These are phyloP conservation scores for Suaeda aralocaspica DNA, from an alignment of 148 eudicot species.

Conservation along the genomic window DNA sequence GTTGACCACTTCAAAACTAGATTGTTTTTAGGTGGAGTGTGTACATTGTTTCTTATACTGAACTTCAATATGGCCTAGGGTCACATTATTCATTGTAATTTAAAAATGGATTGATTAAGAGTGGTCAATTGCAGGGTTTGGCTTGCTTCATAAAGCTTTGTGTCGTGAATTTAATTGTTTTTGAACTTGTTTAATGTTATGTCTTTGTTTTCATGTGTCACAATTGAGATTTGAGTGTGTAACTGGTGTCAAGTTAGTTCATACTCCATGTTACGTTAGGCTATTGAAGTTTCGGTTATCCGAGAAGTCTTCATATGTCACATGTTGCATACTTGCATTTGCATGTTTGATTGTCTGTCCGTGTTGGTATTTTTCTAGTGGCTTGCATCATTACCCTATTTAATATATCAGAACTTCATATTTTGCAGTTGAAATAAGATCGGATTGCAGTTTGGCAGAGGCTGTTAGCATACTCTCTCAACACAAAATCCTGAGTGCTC, in stretches of 20 bases:
- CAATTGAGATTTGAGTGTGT: not conserved
- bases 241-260: too few relatives aligned
- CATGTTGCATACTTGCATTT: not conserved
- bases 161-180: not conserved
- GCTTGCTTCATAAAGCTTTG: too few relatives aligned
- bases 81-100: too few relatives aligned
- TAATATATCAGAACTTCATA: conserved; percentile 2
- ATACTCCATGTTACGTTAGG: not conserved
- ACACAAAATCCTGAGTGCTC: conserved; percentile 79
- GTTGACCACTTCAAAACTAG: not conserved
- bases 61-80: too few relatives aligned
- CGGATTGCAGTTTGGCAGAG: conserved; percentile 75
- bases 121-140: not conserved
- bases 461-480: conserved; percentile 74
- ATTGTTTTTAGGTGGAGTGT: not conserved
- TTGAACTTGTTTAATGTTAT: too few relatives aligned
- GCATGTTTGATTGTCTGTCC: not conserved
- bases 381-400: not conserved
- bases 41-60: not conserved
- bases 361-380: not conserved
- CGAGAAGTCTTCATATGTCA: not conserved
- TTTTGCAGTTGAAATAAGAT: conserved; percentile 70
- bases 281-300: not conserved
- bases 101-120: not conserved
- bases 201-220: not conserved